Percentiles rank a stretch among this genome's conserved stretches.
Evolutionary conservation across 1,139 yeast species (phyloP).

Genomic region (Suhomyces atakaporum): DNA sequence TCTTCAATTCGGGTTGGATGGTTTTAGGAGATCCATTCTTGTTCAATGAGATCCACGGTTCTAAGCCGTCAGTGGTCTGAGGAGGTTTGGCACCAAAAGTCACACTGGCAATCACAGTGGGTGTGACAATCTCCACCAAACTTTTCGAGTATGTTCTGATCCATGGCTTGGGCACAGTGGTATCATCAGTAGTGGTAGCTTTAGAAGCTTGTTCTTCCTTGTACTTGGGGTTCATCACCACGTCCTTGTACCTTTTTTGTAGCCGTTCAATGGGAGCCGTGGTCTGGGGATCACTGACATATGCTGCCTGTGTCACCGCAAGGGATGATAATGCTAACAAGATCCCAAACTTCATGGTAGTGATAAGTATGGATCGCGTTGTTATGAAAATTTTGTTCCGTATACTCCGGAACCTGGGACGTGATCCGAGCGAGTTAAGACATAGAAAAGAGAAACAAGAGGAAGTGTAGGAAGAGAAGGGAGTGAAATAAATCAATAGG

Average conservation of each 20-base stretch:
- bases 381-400: slow-evolving; percentile 11
- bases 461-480: too few species aligned
- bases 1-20: slow-evolving; percentile 68
- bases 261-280: slow-evolving; percentile 12
- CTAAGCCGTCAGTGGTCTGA: slow-evolving; percentile 62
- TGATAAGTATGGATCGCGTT: slow-evolving; percentile 7
- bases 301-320: slow-evolving; percentile 7
- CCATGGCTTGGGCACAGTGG: slow-evolving; percentile 61
- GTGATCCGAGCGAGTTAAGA: neutral
- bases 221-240: slow-evolving; percentile 45
- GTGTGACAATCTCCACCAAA: slow-evolving; percentile 66
- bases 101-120: slow-evolving; percentile 79
- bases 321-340: slow-evolving; percentile 9
- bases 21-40: slow-evolving; percentile 83
- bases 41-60: slow-evolving; percentile 80
- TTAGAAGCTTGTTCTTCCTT: slow-evolving; percentile 28
- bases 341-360: slow-evolving; percentile 12
- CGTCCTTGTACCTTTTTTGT: slow-evolving; percentile 39
- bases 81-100: slow-evolving; percentile 79
- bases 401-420: slow-evolving; percentile 3
- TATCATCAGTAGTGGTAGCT: slow-evolving; percentile 11
- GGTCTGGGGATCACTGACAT: slow-evolving; percentile 5
- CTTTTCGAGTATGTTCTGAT: slow-evolving; percentile 63
- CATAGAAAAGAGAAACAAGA: too few species aligned
- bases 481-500: too few species aligned